These are phyloP conservation scores for Poa pratensis DNA, from an alignment of 176 grass and related monocot genomes.

Conservation along the genomic window DNA sequence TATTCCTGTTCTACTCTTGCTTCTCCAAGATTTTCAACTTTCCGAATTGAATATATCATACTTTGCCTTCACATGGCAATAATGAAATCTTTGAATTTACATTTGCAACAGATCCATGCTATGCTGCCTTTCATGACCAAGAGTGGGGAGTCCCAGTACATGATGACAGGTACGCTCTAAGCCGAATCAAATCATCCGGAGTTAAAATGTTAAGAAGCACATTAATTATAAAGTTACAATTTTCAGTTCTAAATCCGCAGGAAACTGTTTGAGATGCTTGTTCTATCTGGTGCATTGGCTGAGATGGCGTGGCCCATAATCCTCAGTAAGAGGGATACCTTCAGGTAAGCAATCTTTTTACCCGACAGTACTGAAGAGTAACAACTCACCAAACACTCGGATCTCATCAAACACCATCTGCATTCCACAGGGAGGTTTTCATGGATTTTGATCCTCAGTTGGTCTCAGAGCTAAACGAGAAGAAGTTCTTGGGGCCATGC, in stretches of 20 bases:
- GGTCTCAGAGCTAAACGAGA: conserved; percentile 86
- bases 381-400: conserved; percentile 2
- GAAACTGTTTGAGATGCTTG: conserved; percentile 92
- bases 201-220: not conserved
- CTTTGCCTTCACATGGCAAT: conserved; percentile 37
- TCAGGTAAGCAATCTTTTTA: conserved; percentile 57
- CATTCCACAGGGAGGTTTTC: conserved; percentile 84
- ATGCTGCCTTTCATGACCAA: conserved; percentile 85
- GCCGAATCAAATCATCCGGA: conserved; percentile 4
- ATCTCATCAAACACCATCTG: not conserved
- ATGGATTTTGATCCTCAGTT: conserved; percentile 78
- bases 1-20: not conserved
- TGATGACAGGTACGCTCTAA: conserved; percentile 79
- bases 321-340: conserved; percentile 87
- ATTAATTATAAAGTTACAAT: conserved; percentile 54
- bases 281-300: conserved; percentile 84
- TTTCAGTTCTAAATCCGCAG: conserved; percentile 56
- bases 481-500: conserved; percentile 67
- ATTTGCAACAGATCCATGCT: conserved; percentile 79
- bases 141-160: conserved; percentile 96
- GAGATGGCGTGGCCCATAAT: conserved; percentile 93
- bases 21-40: conserved; percentile 28
- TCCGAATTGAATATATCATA: conserved; percentile 22
- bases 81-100: conserved; percentile 42
- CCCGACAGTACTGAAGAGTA: not conserved